phyloP scores from a whole-genome alignment of 1,284 basidiomycete species.

The Puccinia triticina region DNA sequence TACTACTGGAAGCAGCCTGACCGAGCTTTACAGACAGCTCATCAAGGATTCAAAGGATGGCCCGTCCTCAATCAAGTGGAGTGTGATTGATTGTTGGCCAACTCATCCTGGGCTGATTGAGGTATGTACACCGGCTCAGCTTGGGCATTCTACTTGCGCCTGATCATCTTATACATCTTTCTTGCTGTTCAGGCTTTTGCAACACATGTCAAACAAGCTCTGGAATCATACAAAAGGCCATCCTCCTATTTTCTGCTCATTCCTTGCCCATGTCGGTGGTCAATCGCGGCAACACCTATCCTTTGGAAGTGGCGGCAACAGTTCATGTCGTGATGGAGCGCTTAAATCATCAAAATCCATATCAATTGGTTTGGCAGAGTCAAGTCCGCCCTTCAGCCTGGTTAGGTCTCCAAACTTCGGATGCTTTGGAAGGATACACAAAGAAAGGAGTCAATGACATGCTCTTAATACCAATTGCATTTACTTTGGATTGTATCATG shows the following conservation, averaged over 20 bases:
- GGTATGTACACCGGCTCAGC: slow-evolving; percentile 64
- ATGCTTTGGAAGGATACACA: slow-evolving; percentile 88
- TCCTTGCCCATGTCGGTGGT: slow-evolving; percentile 96
- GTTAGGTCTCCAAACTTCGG: slow-evolving; percentile 96
- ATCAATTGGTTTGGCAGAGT: slow-evolving; percentile 95
- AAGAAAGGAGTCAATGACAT: slow-evolving; percentile 82
- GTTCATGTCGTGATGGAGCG: slow-evolving; percentile 87
- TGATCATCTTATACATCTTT: slow-evolving; percentile 15
- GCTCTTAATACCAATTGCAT: slow-evolving; percentile 93
- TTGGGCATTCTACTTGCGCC: neutral
- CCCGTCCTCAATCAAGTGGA: slow-evolving; percentile 80
- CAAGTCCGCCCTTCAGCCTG: slow-evolving; percentile 96
- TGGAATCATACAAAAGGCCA: slow-evolving; percentile 82
- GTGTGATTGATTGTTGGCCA: slow-evolving; percentile 97
- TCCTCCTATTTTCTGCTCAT: slow-evolving; percentile 94
- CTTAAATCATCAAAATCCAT: slow-evolving; percentile 76
- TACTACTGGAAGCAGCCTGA: slow-evolving; percentile 94
- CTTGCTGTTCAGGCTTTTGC: slow-evolving; percentile 72
- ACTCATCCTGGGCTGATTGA: slow-evolving; percentile 90
- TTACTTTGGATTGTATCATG: slow-evolving; percentile 96
- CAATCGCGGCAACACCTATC: slow-evolving; percentile 96
- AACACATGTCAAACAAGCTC: slow-evolving; percentile 79
- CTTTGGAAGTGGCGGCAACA: slow-evolving; percentile 90
- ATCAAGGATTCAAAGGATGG: slow-evolving; percentile 63
- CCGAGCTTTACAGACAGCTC: slow-evolving; percentile 75